phyloP scores from a whole-genome alignment of 345 rosid genomes.

The Gossypium australe region DNA sequence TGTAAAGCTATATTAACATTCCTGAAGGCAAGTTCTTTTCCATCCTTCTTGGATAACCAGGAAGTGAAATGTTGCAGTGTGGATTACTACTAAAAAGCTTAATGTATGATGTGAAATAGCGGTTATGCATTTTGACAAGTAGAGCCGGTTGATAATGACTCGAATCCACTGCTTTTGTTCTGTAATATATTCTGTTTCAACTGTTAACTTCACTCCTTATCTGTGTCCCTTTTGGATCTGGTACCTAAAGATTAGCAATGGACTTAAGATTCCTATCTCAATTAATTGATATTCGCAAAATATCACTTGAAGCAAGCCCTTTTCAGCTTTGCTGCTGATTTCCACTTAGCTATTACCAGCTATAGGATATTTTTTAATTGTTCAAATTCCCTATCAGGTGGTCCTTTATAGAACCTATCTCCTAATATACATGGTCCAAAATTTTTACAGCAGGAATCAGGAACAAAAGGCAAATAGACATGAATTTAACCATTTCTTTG shows the following conservation, averaged over 20 bases:
- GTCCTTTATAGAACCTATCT: not conserved
- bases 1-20: slow-evolving; percentile 1
- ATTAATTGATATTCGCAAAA: not conserved
- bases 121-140: not conserved
- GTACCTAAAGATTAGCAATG: not conserved
- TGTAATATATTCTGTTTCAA: not conserved
- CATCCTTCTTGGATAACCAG: not conserved
- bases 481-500: not conserved
- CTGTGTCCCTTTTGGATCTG: not conserved
- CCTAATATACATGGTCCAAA: not conserved
- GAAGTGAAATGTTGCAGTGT: not conserved
- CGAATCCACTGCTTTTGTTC: not conserved
- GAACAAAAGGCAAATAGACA: not conserved
- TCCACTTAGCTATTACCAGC: not conserved
- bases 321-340: not conserved
- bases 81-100: not conserved
- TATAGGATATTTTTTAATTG: not conserved
- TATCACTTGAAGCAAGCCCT: not conserved
- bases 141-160: not conserved
- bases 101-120: not conserved
- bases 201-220: not conserved
- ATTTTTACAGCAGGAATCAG: not conserved
- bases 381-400: not conserved
- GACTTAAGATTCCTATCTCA: not conserved
- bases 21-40: not conserved